A percentile compares a stretch with the other conserved stretches of the same genome.
Conservation (phyloP, 306 rosid species). For the Cicer pinnatifidum region DNA sequence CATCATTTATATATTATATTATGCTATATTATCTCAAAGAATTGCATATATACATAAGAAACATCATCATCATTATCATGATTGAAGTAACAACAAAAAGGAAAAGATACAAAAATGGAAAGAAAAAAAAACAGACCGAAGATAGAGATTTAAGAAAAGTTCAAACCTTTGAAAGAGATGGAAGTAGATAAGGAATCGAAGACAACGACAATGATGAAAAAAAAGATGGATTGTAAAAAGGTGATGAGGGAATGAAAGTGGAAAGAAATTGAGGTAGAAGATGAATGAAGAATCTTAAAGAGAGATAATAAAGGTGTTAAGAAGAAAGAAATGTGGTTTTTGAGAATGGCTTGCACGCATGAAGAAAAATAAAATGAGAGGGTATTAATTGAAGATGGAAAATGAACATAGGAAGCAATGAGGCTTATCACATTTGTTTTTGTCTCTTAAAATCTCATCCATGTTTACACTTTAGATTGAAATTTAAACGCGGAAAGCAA, state of each 20-base stretch:
- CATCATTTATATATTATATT: too few relatives aligned
- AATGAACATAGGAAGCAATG: conserved; percentile 77
- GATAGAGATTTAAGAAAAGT: conserved; percentile 45
- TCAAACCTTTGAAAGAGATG: conserved; percentile 54
- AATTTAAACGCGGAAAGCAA: conserved; percentile 63
- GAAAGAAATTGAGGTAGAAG: conserved; percentile 47
- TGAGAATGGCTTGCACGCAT: conserved; percentile 93
- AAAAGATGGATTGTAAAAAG: conserved; percentile 4
- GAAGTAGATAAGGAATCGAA: conserved; percentile 36
- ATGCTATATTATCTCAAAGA: background rate
- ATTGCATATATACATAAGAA: conserved; percentile 10
- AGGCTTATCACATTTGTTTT: conserved; percentile 12
- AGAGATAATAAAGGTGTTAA: conserved; percentile 41
- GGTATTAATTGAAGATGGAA: conserved; percentile 52
- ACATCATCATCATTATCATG: conserved; percentile 1
- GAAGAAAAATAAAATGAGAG: conserved; percentile 44
- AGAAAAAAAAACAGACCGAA: conserved; percentile 47
- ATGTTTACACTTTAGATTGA: background rate
- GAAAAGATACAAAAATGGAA: conserved; percentile 32
- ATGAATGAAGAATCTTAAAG: conserved; percentile 68
- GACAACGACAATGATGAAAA: conserved; percentile 43
- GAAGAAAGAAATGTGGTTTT: conserved; percentile 49
- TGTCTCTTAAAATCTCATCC: background rate
- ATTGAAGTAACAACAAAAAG: background rate
- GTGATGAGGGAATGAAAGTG: too few relatives aligned